Base-by-base conservation (phyloP, 2,329 filamentous ascomycete species). In the Lachnellula occidentalis region DNA sequence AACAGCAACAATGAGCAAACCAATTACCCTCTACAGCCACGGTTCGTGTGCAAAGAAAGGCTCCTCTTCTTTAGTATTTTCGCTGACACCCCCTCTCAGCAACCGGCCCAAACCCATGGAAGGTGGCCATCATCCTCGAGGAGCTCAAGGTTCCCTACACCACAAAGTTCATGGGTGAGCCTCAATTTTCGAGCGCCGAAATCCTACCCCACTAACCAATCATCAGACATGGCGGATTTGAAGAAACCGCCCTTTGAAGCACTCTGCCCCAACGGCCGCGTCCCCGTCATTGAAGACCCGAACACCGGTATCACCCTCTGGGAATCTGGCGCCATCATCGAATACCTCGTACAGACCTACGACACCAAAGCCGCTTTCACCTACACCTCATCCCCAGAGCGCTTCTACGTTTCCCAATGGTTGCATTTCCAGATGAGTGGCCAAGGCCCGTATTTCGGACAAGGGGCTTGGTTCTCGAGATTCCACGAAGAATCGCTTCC, bases 301-400 rank as follows among this genome's bases (percentile, higher is more conserved):
- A 67, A 69, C 17, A 75, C 74, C 50, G 67, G 69, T 46, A 67
- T 76, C 46, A 69, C 68, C 0, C 66, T 72, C 48, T 77, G 73
- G 72, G 75, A 77, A 59, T 71, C 68, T 31, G 73, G 72, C 9
- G 74, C 75, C 1, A 73, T 75, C 55, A 64, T 77, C 51, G 69
- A 53, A 21, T 51, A 52, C 31, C 52, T 76, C 3, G 55, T 70
- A 46, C 68, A 71, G 34, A 65, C 61, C 8, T 75, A 76, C 66
- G 72, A 76, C 62, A 70, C 64, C 19, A 58, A 67, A 4, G 52
- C 68, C 27, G 68, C 64, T 37, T 53, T 74, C 45, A 70, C 64
- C 50, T 74, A 70, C 61, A 56, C 58, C 17, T 46, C 50, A 4
- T 63, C 62, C 7, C 62, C 62, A 5, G 67, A 72, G 52, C 66